Percentiles rank a stretch among this genome's conserved stretches.
Evolutionary conservation across 1,139 yeast genomes (phyloP).

Genomic region (Kodamaea suecica): DNA sequence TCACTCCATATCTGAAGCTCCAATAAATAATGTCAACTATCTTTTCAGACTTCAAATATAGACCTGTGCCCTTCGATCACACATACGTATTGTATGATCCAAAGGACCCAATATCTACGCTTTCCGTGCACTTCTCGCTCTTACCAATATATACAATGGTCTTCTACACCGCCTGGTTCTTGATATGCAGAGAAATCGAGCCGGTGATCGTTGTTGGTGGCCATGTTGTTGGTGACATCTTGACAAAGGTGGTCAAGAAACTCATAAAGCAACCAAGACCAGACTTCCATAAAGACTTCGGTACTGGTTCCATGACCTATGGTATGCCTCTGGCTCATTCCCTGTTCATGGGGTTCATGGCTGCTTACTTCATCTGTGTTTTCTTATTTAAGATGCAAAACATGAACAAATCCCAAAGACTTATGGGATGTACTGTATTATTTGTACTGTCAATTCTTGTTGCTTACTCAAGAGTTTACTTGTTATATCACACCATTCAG

Average conservation of each 20-base stretch:
- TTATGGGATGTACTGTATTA: constrained; percentile 23
- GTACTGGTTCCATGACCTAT: constrained; percentile 49
- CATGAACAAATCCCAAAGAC: constrained; percentile 21
- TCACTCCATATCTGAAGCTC: too few species aligned
- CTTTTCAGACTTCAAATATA: constrained; percentile 21
- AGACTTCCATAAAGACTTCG: constrained; percentile 48
- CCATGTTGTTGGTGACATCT: constrained; percentile 72
- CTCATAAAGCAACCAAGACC: constrained; percentile 76
- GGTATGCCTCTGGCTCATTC: constrained; percentile 99
- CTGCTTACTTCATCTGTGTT: constrained; percentile 56
- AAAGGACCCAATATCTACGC: constrained; percentile 54
- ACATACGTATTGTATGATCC: constrained; percentile 83
- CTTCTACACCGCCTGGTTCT: constrained; percentile 80
- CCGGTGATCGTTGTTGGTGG: constrained; percentile 83
- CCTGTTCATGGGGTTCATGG: constrained; percentile 88
- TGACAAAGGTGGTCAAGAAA: constrained; percentile 67
- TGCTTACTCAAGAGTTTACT: constrained; percentile 71
- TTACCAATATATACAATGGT: constrained; percentile 81
- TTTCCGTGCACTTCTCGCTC: constrained; percentile 71
- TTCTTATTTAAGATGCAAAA: constrained; percentile 28
- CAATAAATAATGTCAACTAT: constrained; percentile 25
- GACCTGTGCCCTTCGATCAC: constrained; percentile 55
- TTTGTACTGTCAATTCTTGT: constrained; percentile 45
- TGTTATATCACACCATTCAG: constrained; percentile 67
- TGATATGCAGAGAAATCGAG: constrained; percentile 79